A percentile compares a stretch with the other conserved stretches of the same genome.
These are phyloP conservation scores for Dispira parvispora DNA, from an alignment of 192 early-diverging fungal species.

Conservation along the genomic window DNA sequence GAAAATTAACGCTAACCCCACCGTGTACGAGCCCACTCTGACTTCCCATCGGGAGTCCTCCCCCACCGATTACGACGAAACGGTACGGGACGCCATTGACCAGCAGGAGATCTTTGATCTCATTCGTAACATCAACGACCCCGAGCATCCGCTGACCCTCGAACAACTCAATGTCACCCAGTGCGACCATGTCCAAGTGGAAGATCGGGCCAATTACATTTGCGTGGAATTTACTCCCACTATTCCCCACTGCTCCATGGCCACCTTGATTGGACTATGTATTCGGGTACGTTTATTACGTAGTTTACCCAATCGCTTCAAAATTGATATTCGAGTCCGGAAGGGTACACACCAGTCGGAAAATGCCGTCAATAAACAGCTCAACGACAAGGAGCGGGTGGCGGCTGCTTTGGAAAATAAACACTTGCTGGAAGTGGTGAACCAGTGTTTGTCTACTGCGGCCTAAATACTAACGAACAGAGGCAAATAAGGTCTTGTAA, in stretches of 20 bases:
- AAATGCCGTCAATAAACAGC: constrained; percentile 89
- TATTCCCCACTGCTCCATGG: constrained; percentile 99
- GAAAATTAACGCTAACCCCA: constrained; percentile 61
- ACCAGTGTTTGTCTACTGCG: constrained; percentile 69
- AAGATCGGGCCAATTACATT: constrained; percentile 48
- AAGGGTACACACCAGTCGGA: constrained; percentile 95
- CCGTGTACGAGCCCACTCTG: constrained; percentile 49
- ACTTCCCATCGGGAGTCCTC: constrained; percentile 19
- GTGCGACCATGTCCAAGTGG: constrained; percentile 64
- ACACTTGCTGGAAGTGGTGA: constrained; percentile 87
- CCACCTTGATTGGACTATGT: constrained; percentile 92
- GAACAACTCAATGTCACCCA: constrained; percentile 95
- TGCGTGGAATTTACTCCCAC: constrained; percentile 86
- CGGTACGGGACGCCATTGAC: constrained; percentile 57
- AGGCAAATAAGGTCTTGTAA: no score
- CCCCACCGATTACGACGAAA: constrained; percentile 55
- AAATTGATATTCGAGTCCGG: constrained; percentile 80
- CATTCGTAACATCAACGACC: constrained; percentile 92
- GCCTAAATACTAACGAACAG: background rate
- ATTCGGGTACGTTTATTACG: constrained; percentile 84
- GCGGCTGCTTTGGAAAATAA: constrained; percentile 93
- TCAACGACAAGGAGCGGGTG: constrained; percentile 98
- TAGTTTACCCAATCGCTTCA: constrained; percentile 76
- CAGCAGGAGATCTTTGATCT: constrained; percentile 84
- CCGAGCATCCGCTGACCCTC: constrained; percentile 92